Percentiles rank a stretch among this genome's conserved stretches.
Evolutionary conservation across 768 basidiomycete species (phyloP).

Genomic region (Lentinula detonsa): DNA sequence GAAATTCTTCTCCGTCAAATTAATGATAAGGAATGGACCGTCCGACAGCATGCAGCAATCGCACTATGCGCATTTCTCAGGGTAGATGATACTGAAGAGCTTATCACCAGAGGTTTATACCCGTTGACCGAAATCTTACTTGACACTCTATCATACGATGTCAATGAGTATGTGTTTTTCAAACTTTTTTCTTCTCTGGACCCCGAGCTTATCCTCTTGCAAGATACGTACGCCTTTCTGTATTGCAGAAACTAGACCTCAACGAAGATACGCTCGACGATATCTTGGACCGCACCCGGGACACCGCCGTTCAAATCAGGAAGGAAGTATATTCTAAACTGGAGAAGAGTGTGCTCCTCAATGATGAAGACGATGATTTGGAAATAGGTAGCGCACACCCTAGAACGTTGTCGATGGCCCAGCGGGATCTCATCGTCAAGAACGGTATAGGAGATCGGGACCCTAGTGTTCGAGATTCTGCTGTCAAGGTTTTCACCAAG

Average conservation of each 20-base stretch:
- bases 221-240: constrained; percentile 84
- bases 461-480: constrained; percentile 61
- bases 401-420: constrained; percentile 55
- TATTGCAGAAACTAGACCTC: constrained; percentile 64
- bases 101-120: constrained; percentile 35
- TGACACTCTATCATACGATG: constrained; percentile 65
- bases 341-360: constrained; percentile 26
- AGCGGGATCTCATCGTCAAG: constrained; percentile 72
- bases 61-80: constrained; percentile 73
- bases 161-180: constrained; percentile 56
- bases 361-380: constrained; percentile 12
- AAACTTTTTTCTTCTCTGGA: not conserved
- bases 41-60: constrained; percentile 76
- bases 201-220: not conserved
- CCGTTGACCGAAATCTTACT: constrained; percentile 56
- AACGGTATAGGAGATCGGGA: constrained; percentile 89
- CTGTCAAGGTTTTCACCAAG: constrained; percentile 58
- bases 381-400: constrained; percentile 56
- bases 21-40: constrained; percentile 68
- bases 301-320: constrained; percentile 70
- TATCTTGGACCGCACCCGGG: constrained; percentile 73
- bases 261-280: constrained; percentile 48
- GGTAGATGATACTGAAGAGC: constrained; percentile 57
- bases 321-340: constrained; percentile 65
- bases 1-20: constrained; percentile 62